phyloP scores from a whole-genome alignment of 176 grass and related monocot species.

The maize (Zea mays) region Zm-B73-REFERENCE-NAM-5.0 NC_050101.1:103500501-103501000 shows the following conservation, averaged over 20 bases:
- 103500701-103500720: background rate
- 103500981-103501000: constrained; percentile 90
- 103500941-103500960: constrained; percentile 63
- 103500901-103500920: constrained; percentile 42
- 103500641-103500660: no score
- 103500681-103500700: background rate
- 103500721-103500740: constrained; percentile 13
- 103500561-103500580: no score
- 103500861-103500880: constrained; percentile 38
- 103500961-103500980: constrained; percentile 87
- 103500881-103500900: constrained; percentile 52
- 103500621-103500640: no score
- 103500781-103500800: background rate
- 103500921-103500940: constrained; percentile 69
- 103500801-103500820: background rate
- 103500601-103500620: no score
- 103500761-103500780: background rate
- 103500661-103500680: no score
- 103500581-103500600: no score
- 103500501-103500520: no score
- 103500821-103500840: constrained; percentile 37
- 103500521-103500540: no score
- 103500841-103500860: constrained; percentile 43
- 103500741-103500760: background rate
- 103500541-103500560: no score